Base-by-base conservation (phyloP, 139 green algal species). In the Penium margaritaceum region DNA sequence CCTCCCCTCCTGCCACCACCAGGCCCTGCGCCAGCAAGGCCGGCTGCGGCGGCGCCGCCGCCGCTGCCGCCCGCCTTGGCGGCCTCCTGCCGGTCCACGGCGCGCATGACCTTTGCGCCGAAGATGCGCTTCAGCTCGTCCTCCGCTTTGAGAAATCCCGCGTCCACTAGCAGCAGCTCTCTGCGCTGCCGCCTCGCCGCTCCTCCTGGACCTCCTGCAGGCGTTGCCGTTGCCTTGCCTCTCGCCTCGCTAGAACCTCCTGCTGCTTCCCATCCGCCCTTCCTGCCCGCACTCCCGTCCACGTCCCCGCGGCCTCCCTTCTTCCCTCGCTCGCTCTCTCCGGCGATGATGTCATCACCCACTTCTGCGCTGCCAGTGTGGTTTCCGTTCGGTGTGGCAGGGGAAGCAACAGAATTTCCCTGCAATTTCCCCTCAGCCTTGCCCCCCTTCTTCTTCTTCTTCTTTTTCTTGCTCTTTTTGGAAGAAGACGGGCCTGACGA, bases 61-160 rank as follows among this genome's bases (percentile, higher is more conserved):
- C 15, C 41, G 17, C 41, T 63, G 0, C 44, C 66, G 15, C 46
- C 46, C 69, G 15, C 47, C 24, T 88, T 63, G 0, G 30, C 66
- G 15, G 24, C 46, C 69, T 14, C 47, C 24, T 88, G 66, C 1
- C 80, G 75, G 53, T 88, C 80, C 72, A 88, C 84, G 2, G 78
- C 75, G 15, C 84, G 69, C 2, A 94, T 68, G 3, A 90, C 80
- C 12, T 81, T 77, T 0, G 87, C 81, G 0, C 90, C 90, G 81
- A 96, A 96, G 68, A 96, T 93, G 34, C 87, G 76, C 0, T 82
- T 77, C 66, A 96, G 84, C 85, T 94, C 88, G 19, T 91, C 88
- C 39, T 91, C 85, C 3, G 85, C 87, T 19, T 75, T 74, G 2
- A 95, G 81, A 24, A 70, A 61, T 62, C 70, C 63, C 0, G 78